Evolutionary conservation across 139 green algal species (phyloP), one percentile per base, ranked within the genome.

Genomic region (Ettlia oleoabundans): DNA sequence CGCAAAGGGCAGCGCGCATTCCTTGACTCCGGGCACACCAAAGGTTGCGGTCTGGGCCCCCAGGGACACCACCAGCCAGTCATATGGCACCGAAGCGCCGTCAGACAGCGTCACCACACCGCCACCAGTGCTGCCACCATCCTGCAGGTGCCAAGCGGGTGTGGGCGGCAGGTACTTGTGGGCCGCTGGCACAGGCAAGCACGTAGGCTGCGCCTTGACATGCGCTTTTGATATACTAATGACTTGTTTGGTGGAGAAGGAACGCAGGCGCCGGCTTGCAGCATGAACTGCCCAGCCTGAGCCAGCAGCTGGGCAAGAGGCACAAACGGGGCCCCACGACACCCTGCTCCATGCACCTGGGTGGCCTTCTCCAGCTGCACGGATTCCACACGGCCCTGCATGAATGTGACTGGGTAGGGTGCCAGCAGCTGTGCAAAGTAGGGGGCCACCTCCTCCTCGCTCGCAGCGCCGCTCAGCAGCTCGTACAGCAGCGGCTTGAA

Each of bases 401-500:
- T 67, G 66, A 98, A 98, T n/a, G 83, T 82, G 9, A 97, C 90
- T 19, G 87, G 78, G 85, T 96, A 98, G 19, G 93, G 90, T 3
- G 89, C 92, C 52, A 99, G 90, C 66, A 99, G 88, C 70, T 98
- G 88, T 4, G 55, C 62, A 83, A 97, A 98, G 15, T 52, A 38
- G 1, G 97, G 97, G 28, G 97, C 96, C 43, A 99, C 94, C 89
- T 99, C 97, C 73, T 88, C 90, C 35, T 87, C 67, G 21, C 78
- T 76, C 15, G 94, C 95, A 18, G 84, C 86, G 22, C 91, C 93
- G 40, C 90, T 95, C 24, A 99, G 74, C 52, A 99, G 90, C 90
- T 99, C 97, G 85, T 99, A 99, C 75, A 99, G 89, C 90, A 99
- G 84, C 35, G 97, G 97, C 90, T 99, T 99, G 91, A 99, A 99